Evolutionary conservation across 805 yeast species (phyloP).

Genomic region (Candida nanaspora): DNA sequence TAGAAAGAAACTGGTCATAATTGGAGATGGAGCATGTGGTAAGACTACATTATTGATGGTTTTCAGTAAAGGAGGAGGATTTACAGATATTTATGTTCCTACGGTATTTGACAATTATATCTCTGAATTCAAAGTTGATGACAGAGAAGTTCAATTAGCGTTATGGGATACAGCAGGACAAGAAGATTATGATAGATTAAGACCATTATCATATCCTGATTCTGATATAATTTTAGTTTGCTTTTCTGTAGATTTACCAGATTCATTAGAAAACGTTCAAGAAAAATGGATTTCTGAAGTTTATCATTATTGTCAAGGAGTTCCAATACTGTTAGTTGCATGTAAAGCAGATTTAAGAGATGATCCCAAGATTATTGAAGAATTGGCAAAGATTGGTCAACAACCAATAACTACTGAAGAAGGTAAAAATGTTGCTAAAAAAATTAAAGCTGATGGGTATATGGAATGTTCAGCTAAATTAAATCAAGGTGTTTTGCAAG

Average conservation of each 20-base stretch:
- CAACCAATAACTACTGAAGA: conserved; percentile 67
- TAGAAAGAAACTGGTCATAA: not conserved
- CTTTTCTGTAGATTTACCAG: conserved; percentile 77
- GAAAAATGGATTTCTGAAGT: conserved; percentile 88
- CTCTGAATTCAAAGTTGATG: conserved; percentile 79
- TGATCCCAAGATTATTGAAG: conserved; percentile 64
- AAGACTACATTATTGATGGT: not conserved
- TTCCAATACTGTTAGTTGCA: conserved; percentile 77
- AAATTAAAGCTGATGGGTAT: conserved; percentile 56
- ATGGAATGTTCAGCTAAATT: conserved; percentile 80
- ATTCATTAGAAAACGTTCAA: conserved; percentile 77
- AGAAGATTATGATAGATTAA: conserved; percentile 13
- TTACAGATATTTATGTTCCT: conserved; percentile 84
- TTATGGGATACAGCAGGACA: conserved; percentile 87
- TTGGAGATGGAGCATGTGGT: not conserved
- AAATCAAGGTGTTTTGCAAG: conserved; percentile 74
- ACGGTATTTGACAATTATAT: conserved; percentile 90
- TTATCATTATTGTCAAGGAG: conserved; percentile 78
- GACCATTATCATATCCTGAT: conserved; percentile 79
- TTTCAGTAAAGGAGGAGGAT: conserved; percentile 42
- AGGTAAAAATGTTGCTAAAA: conserved; percentile 71
- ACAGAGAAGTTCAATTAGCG: conserved; percentile 78
- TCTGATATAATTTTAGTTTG: conserved; percentile 77
- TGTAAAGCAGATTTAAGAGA: conserved; percentile 76
- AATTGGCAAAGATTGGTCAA: conserved; percentile 58